Base-by-base conservation (phyloP, 1,284 basidiomycete genomes). In the Macrocystidia cucumis region DNA sequence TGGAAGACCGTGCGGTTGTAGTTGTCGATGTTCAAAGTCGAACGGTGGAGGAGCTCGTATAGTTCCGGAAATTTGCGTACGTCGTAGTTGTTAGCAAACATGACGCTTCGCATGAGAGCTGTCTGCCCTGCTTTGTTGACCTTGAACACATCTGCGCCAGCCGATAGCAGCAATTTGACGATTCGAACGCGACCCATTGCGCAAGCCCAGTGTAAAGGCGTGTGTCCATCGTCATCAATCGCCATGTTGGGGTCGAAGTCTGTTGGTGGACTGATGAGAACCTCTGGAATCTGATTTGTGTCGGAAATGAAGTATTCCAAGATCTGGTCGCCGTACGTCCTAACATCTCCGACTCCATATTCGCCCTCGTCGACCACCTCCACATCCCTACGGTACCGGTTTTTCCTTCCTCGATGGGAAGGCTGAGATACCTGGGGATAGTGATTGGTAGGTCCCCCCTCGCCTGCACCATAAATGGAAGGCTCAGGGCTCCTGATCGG, bases 21-120 rank as follows among this genome's bases (percentile, higher is more conserved):
- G 55, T 95, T 88, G 68, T 99, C 96, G 59, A 99, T 98, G 59
- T 99, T 98, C 49, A 99, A 83, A 1, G 95, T 98, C 14, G 92
- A 96, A 11, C 92, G 85, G 54, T 98, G 95, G 16, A 99, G 65
- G 5, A 98, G 77, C 57, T 98, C 95, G 60, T 97, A 98, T 13
- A 99, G 69, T 56, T 98, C 95, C 2, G 92, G 91, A 52, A 99
- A 99, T 60, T 98, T 99, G 51, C 96, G 89, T 36, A 98, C 84
- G 60, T 99, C 96, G 56, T 98, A 98, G 60, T 98, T 99, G 65
- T 99, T 99, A 41, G 91, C 91, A 59, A 98, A 99, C 96, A 98
- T 98, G 52, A 98, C 96, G 46, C 85, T 88, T 14, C 96, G 88
- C 96, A 99, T 99, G 36, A 99, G 67, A 0, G 96, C 87, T 7